phyloP scores from a whole-genome alignment of 2,329 filamentous ascomycete species.

The Aspergillus uvarum region DNA sequence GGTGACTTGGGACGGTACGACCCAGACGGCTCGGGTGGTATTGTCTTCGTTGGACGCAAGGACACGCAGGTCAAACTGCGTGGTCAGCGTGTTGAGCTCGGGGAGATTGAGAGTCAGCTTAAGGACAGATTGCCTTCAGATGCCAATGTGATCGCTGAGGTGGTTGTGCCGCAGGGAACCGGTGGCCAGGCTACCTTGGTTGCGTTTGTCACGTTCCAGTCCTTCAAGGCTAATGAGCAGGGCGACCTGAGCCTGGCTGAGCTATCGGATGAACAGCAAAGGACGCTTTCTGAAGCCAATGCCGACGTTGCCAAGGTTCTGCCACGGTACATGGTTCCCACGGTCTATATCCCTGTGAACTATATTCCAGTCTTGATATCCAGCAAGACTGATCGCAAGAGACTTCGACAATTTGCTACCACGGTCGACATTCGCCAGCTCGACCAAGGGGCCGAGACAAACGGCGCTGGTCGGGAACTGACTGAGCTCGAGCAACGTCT shows the following conservation, averaged over 20 bases:
- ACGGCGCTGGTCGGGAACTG: constrained; percentile 23
- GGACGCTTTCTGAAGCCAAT: constrained; percentile 23
- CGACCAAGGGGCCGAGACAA: constrained; percentile 20
- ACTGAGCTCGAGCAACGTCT: constrained; percentile 35
- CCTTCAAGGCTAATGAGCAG: constrained; percentile 21
- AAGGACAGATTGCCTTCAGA: constrained; percentile 29
- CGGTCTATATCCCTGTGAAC: constrained; percentile 45
- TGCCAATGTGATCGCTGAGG: constrained; percentile 49
- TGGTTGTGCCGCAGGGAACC: constrained; percentile 40
- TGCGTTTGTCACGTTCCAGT: constrained; percentile 31
- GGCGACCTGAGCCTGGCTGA: constrained; percentile 17
- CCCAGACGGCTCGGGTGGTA: constrained; percentile 38
- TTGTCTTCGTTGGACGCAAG: constrained; percentile 41
- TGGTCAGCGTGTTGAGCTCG: constrained; percentile 46
- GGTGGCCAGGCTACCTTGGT: constrained; percentile 32
- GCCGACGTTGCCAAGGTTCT: constrained; percentile 27
- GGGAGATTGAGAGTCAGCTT: constrained; percentile 42
- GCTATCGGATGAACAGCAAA: constrained; percentile 19
- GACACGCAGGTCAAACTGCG: constrained; percentile 45
- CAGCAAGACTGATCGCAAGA: constrained; percentile 47
- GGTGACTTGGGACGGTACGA: constrained; percentile 43
- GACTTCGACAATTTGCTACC: constrained; percentile 35
- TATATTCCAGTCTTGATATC: constrained; percentile 45
- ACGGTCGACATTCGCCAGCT: constrained; percentile 34
- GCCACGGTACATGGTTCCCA: constrained; percentile 39